Percentiles rank a stretch among this genome's conserved stretches.
phyloP scores from a whole-genome alignment of 164 flowering plant species.

The Stephania cephalantha region DNA sequence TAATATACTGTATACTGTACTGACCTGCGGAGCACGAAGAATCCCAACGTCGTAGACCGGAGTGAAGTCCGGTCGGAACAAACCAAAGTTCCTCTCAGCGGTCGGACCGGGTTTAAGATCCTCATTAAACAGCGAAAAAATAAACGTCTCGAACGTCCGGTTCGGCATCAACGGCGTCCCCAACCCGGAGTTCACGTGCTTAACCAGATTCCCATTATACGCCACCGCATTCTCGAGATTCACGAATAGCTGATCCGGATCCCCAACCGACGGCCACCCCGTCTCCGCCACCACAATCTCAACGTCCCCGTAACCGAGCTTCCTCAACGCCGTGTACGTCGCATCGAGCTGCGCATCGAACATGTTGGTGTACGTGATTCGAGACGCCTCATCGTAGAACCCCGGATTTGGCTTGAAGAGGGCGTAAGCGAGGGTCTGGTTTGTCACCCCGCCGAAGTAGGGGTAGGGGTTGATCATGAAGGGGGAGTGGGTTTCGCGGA shows the following conservation, averaged over 20 bases:
- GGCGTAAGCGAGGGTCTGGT: conserved; percentile 37
- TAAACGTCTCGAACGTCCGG: conserved; percentile 44
- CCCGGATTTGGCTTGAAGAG: conserved; percentile 59
- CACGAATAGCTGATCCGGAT: conserved; percentile 39
- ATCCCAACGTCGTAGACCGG: conserved; percentile 81
- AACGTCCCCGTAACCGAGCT: conserved; percentile 65
- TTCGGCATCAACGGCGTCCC: conserved; percentile 65
- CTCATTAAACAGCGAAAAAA: conserved; percentile 81
- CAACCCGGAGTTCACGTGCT: conserved; percentile 48
- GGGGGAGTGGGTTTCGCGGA: conserved; percentile 49
- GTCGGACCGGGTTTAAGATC: conserved; percentile 58
- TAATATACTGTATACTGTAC: conserved; percentile 15
- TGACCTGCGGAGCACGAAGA: conserved; percentile 25
- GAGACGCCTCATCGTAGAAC: conserved; percentile 25
- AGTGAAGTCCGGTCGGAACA: conserved; percentile 63
- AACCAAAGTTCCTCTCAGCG: conserved; percentile 75
- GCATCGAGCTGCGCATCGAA: conserved; percentile 77
- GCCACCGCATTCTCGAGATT: conserved; percentile 40
- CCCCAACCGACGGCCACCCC: conserved; percentile 88
- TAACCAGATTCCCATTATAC: conserved; percentile 42
- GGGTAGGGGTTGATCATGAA: conserved; percentile 92
- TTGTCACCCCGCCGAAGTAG: conserved; percentile 51
- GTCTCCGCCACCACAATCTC: conserved; percentile 82
- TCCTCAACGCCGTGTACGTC: conserved; percentile 49
- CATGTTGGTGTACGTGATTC: conserved; percentile 59